These are phyloP conservation scores for Talaromyces adpressus DNA, from an alignment of 495 filamentous ascomycete genomes.

Conservation along the genomic window DNA sequence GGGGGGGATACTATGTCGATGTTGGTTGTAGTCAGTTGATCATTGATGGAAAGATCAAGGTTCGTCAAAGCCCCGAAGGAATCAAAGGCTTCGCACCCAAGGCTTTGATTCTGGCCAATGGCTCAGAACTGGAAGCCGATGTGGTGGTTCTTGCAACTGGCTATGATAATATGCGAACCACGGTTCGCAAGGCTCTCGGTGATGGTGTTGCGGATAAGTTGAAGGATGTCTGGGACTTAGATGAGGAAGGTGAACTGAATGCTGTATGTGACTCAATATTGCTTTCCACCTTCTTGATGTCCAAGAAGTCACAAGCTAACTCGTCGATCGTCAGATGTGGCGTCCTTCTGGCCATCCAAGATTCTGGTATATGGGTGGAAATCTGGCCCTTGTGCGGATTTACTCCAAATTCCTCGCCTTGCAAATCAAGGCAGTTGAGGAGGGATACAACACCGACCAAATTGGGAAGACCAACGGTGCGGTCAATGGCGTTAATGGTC, in stretches of 20 bases:
- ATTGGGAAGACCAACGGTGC: background rate
- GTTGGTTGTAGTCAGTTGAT: background rate
- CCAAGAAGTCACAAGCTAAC: background rate
- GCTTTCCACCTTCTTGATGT: background rate
- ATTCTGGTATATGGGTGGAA: background rate
- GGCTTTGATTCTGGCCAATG: background rate
- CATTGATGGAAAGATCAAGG: background rate
- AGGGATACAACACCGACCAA: background rate
- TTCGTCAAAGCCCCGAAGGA: background rate
- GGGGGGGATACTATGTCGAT: background rate
- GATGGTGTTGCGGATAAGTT: background rate
- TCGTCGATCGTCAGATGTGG: background rate
- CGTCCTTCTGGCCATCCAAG: background rate
- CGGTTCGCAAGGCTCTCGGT: background rate
- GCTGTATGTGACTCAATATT: background rate
- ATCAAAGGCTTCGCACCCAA: background rate
- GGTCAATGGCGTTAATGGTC: background rate
- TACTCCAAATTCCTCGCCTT: background rate
- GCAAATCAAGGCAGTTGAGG: background rate
- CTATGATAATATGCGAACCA: background rate
- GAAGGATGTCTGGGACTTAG: background rate
- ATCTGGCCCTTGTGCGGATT: background rate
- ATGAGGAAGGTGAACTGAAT: background rate
- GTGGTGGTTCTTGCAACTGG: background rate
- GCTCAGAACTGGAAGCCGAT: background rate